Percentiles rank a stretch among this genome's conserved stretches.
phyloP scores from a whole-genome alignment of 148 eudicot species.

The Gaultheria prostrata region DNA sequence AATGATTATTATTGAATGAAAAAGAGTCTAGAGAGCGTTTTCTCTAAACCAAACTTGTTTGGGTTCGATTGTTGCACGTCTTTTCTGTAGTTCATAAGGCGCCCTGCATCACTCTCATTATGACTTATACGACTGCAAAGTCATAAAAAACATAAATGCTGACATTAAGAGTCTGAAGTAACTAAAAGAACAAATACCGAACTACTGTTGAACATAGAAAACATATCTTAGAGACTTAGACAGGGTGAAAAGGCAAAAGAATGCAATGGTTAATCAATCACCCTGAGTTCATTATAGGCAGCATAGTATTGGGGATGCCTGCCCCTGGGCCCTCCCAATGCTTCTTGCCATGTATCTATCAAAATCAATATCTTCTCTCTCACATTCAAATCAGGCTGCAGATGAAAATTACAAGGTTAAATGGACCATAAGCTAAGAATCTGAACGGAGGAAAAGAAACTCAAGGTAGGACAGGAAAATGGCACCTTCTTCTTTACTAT shows the following conservation, averaged over 20 bases:
- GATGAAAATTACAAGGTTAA: slow-evolving; percentile 16
- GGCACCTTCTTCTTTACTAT: slow-evolving; percentile 88
- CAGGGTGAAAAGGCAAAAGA: background rate
- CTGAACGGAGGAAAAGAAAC: background rate
- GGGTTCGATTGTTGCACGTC: no score
- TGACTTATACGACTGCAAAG: background rate
- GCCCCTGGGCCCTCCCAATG: slow-evolving; percentile 80
- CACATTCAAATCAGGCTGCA: slow-evolving; percentile 84
- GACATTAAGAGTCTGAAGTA: background rate
- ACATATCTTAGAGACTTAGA: no score
- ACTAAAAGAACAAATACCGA: background rate
- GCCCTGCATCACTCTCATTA: no score
- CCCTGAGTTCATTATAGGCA: slow-evolving; percentile 90
- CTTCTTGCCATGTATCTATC: slow-evolving; percentile 95
- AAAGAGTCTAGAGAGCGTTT: no score
- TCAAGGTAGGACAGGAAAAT: background rate
- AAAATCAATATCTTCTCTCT: slow-evolving; percentile 75
- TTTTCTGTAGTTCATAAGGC: no score
- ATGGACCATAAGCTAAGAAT: slow-evolving; percentile 11
- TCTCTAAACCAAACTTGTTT: no score
- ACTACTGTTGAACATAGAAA: background rate
- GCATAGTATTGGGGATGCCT: slow-evolving; percentile 74
- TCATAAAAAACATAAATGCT: background rate
- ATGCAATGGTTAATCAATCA: slow-evolving; percentile 23
- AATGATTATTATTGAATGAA: no score